These are phyloP conservation scores for Salinomyces thailandicus DNA, from an alignment of 2,329 filamentous ascomycete genomes.

Conservation along the genomic window DNA sequence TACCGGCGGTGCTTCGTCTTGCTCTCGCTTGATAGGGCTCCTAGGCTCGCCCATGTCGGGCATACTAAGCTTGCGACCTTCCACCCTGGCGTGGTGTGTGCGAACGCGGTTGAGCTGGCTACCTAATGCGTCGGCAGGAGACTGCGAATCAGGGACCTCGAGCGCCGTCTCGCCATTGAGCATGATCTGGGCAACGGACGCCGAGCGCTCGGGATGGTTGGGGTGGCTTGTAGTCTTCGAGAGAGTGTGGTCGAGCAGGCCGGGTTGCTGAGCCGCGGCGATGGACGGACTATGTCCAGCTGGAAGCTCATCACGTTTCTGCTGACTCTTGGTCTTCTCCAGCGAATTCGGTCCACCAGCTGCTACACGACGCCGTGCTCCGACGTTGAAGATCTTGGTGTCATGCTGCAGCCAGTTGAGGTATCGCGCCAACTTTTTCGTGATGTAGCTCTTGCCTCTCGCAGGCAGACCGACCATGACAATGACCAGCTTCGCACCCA, in stretches of 20 bases:
- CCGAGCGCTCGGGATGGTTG: conserved; percentile 13
- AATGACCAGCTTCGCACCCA: conserved; percentile 92
- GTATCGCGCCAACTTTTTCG: conserved; percentile 93
- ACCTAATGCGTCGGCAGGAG: not conserved
- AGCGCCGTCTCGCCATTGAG: conserved; percentile 45
- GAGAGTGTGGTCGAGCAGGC: conserved; percentile 6
- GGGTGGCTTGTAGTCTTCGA: conserved; percentile 7
- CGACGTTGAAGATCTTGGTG: conserved; percentile 93
- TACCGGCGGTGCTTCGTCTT: not conserved
- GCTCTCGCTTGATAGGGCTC: conserved; percentile 1
- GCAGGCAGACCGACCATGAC: conserved; percentile 97
- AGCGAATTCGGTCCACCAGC: conserved; percentile 44
- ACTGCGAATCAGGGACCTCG: conserved; percentile 19
- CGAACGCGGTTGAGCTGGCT: conserved; percentile 2
- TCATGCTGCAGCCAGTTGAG: conserved; percentile 96
- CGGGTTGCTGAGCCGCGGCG: conserved; percentile 1
- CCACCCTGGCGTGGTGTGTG: conserved; percentile 21
- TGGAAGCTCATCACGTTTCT: conserved; percentile 6
- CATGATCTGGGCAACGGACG: conserved; percentile 44
- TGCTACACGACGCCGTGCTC: conserved; percentile 74
- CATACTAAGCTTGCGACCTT: conserved; percentile 9
- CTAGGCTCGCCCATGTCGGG: conserved; percentile 14
- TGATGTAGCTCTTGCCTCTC: conserved; percentile 95
- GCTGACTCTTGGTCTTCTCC: conserved; percentile 23
- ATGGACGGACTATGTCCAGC: conserved; percentile 3